These are phyloP conservation scores for Lycium ferocissimum DNA, from an alignment of 257 asterid genomes.

Conservation along the genomic window DNA sequence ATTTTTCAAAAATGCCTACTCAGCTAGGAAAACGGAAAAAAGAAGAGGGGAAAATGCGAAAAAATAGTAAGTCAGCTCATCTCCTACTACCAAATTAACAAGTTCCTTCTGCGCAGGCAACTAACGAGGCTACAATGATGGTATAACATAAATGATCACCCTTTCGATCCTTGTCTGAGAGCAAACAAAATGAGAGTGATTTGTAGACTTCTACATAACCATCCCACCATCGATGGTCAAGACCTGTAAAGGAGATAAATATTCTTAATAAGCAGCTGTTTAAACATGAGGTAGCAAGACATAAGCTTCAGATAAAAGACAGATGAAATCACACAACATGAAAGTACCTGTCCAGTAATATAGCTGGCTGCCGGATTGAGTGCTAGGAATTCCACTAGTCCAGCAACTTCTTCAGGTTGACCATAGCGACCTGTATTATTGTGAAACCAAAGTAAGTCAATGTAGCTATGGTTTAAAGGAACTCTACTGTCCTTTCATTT, in stretches of 20 bases:
- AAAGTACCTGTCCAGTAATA: slow-evolving; percentile 90
- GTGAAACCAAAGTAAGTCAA: neutral
- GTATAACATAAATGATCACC: neutral
- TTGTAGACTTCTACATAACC: slow-evolving; percentile 68
- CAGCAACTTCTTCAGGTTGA: slow-evolving; percentile 65
- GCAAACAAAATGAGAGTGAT: neutral
- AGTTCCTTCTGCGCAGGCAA: neutral
- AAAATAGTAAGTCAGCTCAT: neutral
- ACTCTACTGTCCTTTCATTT: neutral
- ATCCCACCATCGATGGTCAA: slow-evolving; percentile 92
- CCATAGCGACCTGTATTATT: slow-evolving; percentile 50
- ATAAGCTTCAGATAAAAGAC: neutral
- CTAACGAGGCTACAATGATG: neutral
- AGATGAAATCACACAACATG: neutral
- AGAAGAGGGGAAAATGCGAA: neutral
- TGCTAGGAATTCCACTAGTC: slow-evolving; percentile 55
- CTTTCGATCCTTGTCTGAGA: neutral
- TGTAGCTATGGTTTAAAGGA: too few species aligned
- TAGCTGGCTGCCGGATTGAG: slow-evolving; percentile 74
- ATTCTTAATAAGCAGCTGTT: neutral
- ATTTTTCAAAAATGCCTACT: neutral
- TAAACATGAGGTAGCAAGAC: neutral
- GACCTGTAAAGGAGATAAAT: slow-evolving; percentile 55
- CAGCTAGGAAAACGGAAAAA: neutral
- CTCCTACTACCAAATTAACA: slow-evolving; percentile 14